Evolutionary conservation across 116 monocot genomes (phyloP).

Genomic region (Papilionanthe hybrid): DNA sequence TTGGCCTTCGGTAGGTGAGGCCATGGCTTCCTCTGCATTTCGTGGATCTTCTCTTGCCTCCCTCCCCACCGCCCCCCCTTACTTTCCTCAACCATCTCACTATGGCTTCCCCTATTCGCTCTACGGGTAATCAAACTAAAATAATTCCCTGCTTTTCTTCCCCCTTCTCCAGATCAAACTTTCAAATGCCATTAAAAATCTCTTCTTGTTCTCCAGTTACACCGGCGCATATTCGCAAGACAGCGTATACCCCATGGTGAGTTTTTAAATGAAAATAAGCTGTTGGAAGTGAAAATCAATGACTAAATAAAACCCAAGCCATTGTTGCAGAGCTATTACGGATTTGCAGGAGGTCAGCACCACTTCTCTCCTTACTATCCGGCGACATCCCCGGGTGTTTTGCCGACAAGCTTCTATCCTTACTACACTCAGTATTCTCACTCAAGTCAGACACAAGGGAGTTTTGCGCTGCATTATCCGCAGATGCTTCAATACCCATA

Average conservation of each 20-base stretch:
- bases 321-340: constrained; percentile 19
- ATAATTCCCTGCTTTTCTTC: neutral
- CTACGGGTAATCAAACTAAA: constrained; percentile 19
- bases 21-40: constrained; percentile 11
- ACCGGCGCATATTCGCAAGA: constrained; percentile 20
- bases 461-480: constrained; percentile 15
- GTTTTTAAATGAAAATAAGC: neutral
- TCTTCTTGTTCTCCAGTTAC: constrained; percentile 8
- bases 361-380: constrained; percentile 25
- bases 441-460: constrained; percentile 10
- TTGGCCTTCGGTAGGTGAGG: constrained; percentile 1
- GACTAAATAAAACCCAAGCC: neutral
- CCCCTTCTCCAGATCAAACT: neutral
- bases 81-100: constrained; percentile 13
- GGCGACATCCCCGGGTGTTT: constrained; percentile 8
- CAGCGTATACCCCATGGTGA: constrained; percentile 25
- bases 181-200: too few relatives aligned
- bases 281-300: neutral
- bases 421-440: constrained; percentile 20
- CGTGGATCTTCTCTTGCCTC: constrained; percentile 10
- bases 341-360: constrained; percentile 15
- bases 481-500: constrained; percentile 25
- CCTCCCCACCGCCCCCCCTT: constrained; percentile 1
- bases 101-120: constrained; percentile 18
- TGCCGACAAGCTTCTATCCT: constrained; percentile 7